Evolutionary conservation across 495 filamentous ascomycete species (phyloP).

Genomic region (Aspergillus heteromorphus): DNA sequence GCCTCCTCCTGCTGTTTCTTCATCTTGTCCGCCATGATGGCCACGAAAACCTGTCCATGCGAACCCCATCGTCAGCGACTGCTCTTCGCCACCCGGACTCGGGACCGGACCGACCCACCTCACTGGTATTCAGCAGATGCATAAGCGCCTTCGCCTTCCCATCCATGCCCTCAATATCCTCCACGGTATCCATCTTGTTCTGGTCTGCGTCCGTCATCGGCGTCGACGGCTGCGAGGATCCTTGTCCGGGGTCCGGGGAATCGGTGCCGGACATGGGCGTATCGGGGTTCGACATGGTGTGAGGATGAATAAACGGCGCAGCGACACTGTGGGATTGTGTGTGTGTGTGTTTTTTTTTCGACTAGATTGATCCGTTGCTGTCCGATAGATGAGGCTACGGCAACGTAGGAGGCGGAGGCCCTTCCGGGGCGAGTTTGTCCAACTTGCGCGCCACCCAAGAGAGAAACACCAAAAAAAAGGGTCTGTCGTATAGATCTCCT

Average conservation of each 20-base stretch:
- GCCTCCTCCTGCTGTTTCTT: slow-evolving; percentile 56
- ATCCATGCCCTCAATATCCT: slow-evolving; percentile 37
- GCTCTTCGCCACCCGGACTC: not conserved
- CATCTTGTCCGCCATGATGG: slow-evolving; percentile 60
- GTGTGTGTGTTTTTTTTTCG: too few species aligned
- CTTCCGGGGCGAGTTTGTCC: too few species aligned
- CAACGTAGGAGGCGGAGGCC: too few species aligned
- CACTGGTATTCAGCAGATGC: slow-evolving; percentile 45
- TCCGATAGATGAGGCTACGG: too few species aligned
- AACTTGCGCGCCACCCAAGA: too few species aligned
- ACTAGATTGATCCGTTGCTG: too few species aligned
- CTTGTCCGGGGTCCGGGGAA: slow-evolving; percentile 24
- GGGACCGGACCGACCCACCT: slow-evolving; percentile 28
- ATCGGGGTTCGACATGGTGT: slow-evolving; percentile 29
- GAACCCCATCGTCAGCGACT: not conserved
- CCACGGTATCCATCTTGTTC: slow-evolving; percentile 17
- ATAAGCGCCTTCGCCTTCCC: slow-evolving; percentile 38
- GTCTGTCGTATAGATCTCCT: too few species aligned
- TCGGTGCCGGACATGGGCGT: slow-evolving; percentile 32
- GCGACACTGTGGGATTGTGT: too few species aligned
- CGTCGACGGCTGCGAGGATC: slow-evolving; percentile 43
- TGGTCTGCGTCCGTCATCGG: slow-evolving; percentile 26
- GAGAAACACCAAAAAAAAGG: too few species aligned
- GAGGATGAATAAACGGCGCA: too few species aligned
- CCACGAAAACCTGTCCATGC: slow-evolving; percentile 34